phyloP scores from a whole-genome alignment of 202 grass and related monocot genomes.

The Digitaria exilis region DNA sequence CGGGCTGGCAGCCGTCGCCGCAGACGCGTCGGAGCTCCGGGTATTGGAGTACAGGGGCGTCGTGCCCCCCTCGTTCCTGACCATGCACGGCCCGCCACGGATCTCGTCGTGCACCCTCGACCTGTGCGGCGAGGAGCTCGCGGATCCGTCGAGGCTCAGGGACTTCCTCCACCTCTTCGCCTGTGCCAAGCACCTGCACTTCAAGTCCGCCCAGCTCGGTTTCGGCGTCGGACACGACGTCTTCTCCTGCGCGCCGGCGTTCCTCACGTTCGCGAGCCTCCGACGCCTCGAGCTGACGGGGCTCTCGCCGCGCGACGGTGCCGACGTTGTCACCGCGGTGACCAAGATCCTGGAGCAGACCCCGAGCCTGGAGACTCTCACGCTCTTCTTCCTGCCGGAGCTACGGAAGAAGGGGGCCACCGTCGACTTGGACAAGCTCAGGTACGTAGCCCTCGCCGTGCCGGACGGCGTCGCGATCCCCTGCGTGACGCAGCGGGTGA shows the following conservation, averaged over 20 bases:
- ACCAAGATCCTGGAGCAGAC: neutral
- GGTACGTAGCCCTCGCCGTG: neutral
- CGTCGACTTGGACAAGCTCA: neutral
- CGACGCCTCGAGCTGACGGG: slow-evolving; percentile 1
- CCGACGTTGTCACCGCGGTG: neutral
- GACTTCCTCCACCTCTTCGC: neutral
- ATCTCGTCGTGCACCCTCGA: neutral
- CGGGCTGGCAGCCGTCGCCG: neutral
- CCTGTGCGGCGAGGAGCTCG: neutral
- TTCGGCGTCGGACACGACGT: no score
- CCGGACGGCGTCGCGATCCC: neutral
- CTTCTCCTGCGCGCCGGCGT: neutral
- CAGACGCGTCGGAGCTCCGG: neutral
- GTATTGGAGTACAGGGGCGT: slow-evolving; percentile 16
- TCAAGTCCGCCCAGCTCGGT: neutral
- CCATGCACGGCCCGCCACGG: neutral
- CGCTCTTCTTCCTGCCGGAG: slow-evolving; percentile 1
- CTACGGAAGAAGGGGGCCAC: neutral
- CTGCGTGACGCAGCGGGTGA: slow-evolving; percentile 9
- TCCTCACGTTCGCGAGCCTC: neutral
- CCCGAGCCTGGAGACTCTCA: neutral
- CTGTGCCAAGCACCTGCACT: neutral
- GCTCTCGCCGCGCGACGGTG: neutral
- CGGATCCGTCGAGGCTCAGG: no score
- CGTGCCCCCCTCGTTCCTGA: neutral